These are phyloP conservation scores for Penicillium sp. DNA, from an alignment of 2,329 filamentous ascomycete species.

Conservation along the genomic window DNA sequence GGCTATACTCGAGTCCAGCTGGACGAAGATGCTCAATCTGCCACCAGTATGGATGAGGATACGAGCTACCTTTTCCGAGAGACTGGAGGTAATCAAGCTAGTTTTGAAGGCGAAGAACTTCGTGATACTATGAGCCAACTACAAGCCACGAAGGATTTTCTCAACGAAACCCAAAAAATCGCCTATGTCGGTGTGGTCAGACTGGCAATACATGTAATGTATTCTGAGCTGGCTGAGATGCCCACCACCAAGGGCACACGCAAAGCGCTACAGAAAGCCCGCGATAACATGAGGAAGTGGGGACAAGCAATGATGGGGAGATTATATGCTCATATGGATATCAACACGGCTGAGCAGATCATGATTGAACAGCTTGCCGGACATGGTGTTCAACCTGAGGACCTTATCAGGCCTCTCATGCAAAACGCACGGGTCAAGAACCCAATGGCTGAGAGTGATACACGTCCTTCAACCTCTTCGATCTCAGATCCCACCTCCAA, in stretches of 20 bases:
- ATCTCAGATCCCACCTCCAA: slow-evolving; percentile 26
- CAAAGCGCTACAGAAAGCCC: slow-evolving; percentile 67
- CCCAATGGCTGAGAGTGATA: slow-evolving; percentile 65
- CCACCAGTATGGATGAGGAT: slow-evolving; percentile 95
- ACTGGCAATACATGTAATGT: slow-evolving; percentile 75
- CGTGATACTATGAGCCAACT: slow-evolving; percentile 86
- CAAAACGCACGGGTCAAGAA: slow-evolving; percentile 91
- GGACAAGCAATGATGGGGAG: slow-evolving; percentile 97
- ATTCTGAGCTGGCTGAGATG: slow-evolving; percentile 64
- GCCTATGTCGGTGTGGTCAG: slow-evolving; percentile 92
- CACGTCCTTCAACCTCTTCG: slow-evolving; percentile 43
- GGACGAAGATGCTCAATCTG: slow-evolving; percentile 90
- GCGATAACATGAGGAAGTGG: slow-evolving; percentile 90
- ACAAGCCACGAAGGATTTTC: slow-evolving; percentile 89
- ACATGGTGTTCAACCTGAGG: slow-evolving; percentile 81
- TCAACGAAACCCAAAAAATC: slow-evolving; percentile 93
- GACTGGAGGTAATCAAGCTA: slow-evolving; percentile 60
- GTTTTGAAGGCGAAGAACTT: slow-evolving; percentile 72
- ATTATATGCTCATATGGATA: slow-evolving; percentile 94
- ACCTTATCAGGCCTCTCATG: slow-evolving; percentile 84
- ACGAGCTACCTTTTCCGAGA: slow-evolving; percentile 94
- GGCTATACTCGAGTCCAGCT: slow-evolving; percentile 94
- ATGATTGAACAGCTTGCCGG: slow-evolving; percentile 98
- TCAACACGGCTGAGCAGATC: slow-evolving; percentile 80
- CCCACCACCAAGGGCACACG: slow-evolving; percentile 63